phyloP scores from a whole-genome alignment of 371 early-diverging fungal genomes.

The Mucor plumbeus region DNA sequence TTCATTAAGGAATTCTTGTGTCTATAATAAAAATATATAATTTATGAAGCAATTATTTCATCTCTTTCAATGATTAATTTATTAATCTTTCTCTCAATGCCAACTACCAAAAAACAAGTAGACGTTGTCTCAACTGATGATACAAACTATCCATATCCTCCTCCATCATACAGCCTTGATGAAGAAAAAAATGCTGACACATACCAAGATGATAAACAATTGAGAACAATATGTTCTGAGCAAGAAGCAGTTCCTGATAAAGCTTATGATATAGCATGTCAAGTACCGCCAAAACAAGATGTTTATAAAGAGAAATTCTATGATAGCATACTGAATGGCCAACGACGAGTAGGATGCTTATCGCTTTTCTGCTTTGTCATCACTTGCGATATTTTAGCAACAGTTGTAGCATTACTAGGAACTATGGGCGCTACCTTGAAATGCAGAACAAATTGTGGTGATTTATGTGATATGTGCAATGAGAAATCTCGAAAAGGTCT shows the following conservation, averaged over 20 bases:
- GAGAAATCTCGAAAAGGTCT: neutral
- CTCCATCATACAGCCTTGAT: neutral
- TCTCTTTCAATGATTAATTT: neutral
- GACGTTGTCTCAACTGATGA: neutral
- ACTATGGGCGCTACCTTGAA: neutral
- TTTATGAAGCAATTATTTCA: neutral
- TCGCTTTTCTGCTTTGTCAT: neutral
- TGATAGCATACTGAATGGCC: neutral
- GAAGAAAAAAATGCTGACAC: neutral
- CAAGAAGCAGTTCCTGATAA: neutral
- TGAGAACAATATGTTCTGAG: neutral
- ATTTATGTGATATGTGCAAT: neutral
- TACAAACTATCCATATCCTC: neutral
- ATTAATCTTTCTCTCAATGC: neutral
- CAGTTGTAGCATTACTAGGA: neutral
- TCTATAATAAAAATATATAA: neutral
- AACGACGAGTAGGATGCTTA: neutral
- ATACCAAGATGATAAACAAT: neutral
- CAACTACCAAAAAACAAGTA: neutral
- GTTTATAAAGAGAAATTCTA: neutral
- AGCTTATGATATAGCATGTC: neutral
- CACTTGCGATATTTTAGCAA: neutral
- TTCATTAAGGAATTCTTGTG: neutral
- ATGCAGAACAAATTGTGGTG: neutral
- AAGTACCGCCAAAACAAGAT: neutral